These are phyloP conservation scores for Fusarium phyllophilum DNA, from an alignment of 2,329 filamentous ascomycete species.

Conservation along the genomic window DNA sequence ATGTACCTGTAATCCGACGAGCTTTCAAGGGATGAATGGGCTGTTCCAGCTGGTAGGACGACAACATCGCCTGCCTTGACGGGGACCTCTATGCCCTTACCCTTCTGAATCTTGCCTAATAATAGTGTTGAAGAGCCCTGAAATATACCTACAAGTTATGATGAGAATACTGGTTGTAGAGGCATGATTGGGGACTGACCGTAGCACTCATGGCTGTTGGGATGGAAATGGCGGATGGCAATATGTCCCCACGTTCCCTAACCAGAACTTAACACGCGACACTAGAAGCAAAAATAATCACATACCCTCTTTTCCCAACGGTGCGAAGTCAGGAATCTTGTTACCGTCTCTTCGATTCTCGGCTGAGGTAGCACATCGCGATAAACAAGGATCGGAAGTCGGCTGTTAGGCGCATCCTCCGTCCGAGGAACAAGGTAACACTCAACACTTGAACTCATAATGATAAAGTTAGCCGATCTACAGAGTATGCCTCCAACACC, in stretches of 20 bases:
- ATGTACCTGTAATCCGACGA: background rate
- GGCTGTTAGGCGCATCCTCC: background rate
- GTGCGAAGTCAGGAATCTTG: background rate
- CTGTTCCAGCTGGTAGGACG: background rate
- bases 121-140: background rate
- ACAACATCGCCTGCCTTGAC: background rate
- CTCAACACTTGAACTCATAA: background rate
- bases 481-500: accelerated
- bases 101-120: background rate
- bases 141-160: background rate
- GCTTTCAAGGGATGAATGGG: background rate
- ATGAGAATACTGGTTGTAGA: background rate
- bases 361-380: background rate
- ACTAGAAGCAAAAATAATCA: background rate
- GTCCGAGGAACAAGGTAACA: background rate
- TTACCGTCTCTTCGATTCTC: background rate
- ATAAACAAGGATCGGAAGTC: background rate
- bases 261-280: background rate
- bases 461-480: background rate
- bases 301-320: background rate
- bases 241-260: background rate
- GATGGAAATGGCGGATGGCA: background rate
- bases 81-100: accelerated
- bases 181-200: background rate
- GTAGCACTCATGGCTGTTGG: background rate